A percentile compares a stretch with the other conserved stretches of the same genome.
These are phyloP conservation scores for Nitzschia sp. DNA, from an alignment of 108 stramenopile species.

Conservation along the genomic window DNA sequence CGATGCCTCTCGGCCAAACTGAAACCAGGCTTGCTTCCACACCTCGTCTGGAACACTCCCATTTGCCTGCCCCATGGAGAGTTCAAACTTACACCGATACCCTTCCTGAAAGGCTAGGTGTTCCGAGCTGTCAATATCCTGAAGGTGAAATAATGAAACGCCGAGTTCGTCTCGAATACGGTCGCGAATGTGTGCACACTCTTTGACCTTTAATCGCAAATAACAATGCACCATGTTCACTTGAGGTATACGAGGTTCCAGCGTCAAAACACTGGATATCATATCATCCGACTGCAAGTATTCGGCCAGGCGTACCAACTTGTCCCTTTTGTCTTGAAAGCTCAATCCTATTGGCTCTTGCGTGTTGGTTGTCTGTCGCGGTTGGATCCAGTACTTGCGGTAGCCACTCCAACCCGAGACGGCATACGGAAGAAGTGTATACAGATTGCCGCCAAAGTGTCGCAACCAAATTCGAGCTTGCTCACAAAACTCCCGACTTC, in stretches of 20 bases:
- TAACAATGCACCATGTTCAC: conserved; percentile 77
- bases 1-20: neutral
- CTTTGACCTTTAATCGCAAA: conserved; percentile 32
- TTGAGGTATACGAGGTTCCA: conserved; percentile 68
- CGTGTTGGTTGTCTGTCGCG: neutral
- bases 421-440: conserved; percentile 67
- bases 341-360: no score
- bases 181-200: conserved; percentile 37
- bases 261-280: conserved; percentile 37
- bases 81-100: conserved; percentile 64
- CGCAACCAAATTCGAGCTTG: conserved; percentile 76
- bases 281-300: neutral
- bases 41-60: conserved; percentile 44
- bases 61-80: conserved; percentile 69
- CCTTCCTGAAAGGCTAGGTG: conserved; percentile 20
- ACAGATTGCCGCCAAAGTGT: conserved; percentile 84
- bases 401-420: conserved; percentile 71
- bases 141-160: conserved; percentile 42
- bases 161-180: conserved; percentile 30
- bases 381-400: conserved; percentile 29
- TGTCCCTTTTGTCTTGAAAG: conserved; percentile 53
- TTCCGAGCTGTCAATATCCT: conserved; percentile 17
- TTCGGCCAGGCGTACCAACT: conserved; percentile 40
- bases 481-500: conserved; percentile 54
- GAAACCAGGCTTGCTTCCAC: conserved; percentile 47